phyloP scores from a whole-genome alignment of 208 protist genomes.

The Leptomonas seymouri region DNA sequence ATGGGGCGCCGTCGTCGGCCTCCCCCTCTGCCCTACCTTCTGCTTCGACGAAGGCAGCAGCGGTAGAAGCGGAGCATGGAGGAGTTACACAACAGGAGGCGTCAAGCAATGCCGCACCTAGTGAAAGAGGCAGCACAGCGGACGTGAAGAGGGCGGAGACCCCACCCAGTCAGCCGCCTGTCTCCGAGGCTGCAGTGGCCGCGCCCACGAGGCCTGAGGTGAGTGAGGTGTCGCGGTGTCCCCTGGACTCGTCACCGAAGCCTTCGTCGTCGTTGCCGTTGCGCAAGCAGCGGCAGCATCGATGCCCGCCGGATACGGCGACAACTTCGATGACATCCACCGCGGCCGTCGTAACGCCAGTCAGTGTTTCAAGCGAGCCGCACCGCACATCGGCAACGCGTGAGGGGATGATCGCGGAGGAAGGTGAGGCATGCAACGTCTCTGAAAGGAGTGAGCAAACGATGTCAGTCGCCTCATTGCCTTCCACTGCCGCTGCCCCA shows the following conservation, averaged over 20 bases:
- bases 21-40: not conserved
- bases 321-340: not conserved
- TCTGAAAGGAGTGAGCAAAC: no score
- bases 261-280: not conserved
- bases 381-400: not conserved
- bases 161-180: not conserved
- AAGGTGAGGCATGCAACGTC: not conserved
- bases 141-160: no score
- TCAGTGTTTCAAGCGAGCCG: not conserved
- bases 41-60: not conserved
- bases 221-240: no score
- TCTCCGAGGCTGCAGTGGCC: not conserved
- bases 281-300: not conserved
- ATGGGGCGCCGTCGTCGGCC: not conserved
- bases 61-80: not conserved
- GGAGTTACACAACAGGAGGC: not conserved
- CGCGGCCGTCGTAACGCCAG: not conserved
- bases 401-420: not conserved
- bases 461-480: no score
- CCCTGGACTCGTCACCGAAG: no score
- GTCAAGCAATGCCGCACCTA: not conserved
- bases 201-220: not conserved
- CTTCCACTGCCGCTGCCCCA: no score
- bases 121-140: not conserved
- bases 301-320: not conserved